Evolutionary conservation across 371 early-diverging fungal genomes (phyloP).

Genomic region (Rhizomucor pusillus): DNA sequence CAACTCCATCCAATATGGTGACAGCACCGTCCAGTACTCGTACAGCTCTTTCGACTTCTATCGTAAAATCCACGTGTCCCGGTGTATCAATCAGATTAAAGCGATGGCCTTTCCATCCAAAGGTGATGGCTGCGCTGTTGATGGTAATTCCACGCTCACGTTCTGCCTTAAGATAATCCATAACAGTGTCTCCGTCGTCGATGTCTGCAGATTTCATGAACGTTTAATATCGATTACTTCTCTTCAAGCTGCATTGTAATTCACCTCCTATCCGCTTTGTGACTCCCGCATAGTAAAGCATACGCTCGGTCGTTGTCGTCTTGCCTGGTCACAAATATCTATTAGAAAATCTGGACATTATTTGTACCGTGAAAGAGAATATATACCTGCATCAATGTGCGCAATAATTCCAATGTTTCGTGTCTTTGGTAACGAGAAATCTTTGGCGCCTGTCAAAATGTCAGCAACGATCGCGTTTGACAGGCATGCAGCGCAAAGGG

Average conservation of each 20-base stretch:
- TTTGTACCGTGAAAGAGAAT: neutral
- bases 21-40: constrained; percentile 95
- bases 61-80: constrained; percentile 95
- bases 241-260: neutral
- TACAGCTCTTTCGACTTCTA: constrained; percentile 92
- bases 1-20: constrained; percentile 87
- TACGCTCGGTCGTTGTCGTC: constrained; percentile 97
- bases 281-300: constrained; percentile 92
- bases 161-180: constrained; percentile 90
- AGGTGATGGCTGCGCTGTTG: constrained; percentile 92
- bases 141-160: constrained; percentile 96
- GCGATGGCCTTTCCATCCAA: constrained; percentile 82
- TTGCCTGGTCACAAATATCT: constrained; percentile 55
- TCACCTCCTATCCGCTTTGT: constrained; percentile 82
- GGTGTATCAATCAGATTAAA: constrained; percentile 96
- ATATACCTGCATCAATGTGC: constrained; percentile 90
- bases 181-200: constrained; percentile 91
- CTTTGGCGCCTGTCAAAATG: constrained; percentile 28
- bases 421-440: constrained; percentile 60
- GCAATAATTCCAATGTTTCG: constrained; percentile 97
- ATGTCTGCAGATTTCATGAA: constrained; percentile 56
- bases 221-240: neutral
- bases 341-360: neutral
- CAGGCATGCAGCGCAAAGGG: no score
- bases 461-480: no score